Percentiles rank a stretch among this genome's conserved stretches.
These are phyloP conservation scores for Nissolia schottii DNA, from an alignment of 306 rosid species.

Conservation along the genomic window DNA sequence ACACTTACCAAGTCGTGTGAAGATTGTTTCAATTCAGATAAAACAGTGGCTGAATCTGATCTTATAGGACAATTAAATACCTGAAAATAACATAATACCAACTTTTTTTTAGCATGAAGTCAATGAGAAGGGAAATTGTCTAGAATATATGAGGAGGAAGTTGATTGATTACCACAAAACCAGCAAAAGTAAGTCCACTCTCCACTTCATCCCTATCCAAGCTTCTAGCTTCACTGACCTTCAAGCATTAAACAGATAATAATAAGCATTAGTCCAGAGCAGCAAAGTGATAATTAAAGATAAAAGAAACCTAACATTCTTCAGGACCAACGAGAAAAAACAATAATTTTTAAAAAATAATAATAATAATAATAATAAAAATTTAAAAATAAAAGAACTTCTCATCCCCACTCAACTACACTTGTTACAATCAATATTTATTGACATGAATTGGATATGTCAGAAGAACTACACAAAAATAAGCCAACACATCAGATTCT, in stretches of 20 bases:
- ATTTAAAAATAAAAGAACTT: neutral
- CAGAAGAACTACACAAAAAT: neutral
- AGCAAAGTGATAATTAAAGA: neutral
- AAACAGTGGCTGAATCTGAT: slow-evolving; percentile 75
- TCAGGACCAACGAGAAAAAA: neutral
- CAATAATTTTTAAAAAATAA: no score
- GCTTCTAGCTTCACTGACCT: slow-evolving; percentile 99
- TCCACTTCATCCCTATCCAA: slow-evolving; percentile 96
- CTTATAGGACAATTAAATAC: slow-evolving; percentile 97
- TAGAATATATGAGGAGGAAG: neutral
- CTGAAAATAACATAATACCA: slow-evolving; percentile 44
- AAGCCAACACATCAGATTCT: slow-evolving; percentile 28
- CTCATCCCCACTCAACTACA: neutral
- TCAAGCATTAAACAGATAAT: slow-evolving; percentile 34
- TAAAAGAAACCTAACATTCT: slow-evolving; percentile 4
- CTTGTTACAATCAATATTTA: neutral
- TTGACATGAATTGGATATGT: neutral
- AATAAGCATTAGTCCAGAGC: slow-evolving; percentile 22
- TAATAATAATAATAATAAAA: no score
- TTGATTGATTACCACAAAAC: slow-evolving; percentile 76
- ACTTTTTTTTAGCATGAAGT: slow-evolving; percentile 23
- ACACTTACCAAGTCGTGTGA: slow-evolving; percentile 93
- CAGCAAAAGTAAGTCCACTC: slow-evolving; percentile 81
- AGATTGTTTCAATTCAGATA: slow-evolving; percentile 79
- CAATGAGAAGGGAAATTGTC: slow-evolving; percentile 3